These are phyloP conservation scores for Seiridium cupressi DNA, from an alignment of 2,329 filamentous ascomycete species.

Conservation along the genomic window DNA sequence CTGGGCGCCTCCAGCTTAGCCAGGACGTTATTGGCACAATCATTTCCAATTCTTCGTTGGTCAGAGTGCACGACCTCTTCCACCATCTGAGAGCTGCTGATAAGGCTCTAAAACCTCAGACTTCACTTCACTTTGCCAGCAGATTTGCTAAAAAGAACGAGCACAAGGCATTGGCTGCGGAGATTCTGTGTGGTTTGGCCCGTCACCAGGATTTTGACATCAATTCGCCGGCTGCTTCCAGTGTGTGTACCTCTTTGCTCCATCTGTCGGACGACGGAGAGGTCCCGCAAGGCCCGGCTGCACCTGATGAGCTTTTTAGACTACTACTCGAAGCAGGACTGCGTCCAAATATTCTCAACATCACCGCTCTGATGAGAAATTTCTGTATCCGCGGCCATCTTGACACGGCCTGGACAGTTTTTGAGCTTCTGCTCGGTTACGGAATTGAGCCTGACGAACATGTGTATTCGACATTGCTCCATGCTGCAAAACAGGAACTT, in stretches of 20 bases:
- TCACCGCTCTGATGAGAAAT: slow-evolving; percentile 70
- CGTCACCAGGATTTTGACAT: slow-evolving; percentile 36
- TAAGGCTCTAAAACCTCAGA: slow-evolving; percentile 32
- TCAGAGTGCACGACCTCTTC: slow-evolving; percentile 15
- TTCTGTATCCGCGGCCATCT: slow-evolving; percentile 65
- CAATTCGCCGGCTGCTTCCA: slow-evolving; percentile 45
- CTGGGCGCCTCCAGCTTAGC: slow-evolving; percentile 20
- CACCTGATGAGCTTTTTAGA: slow-evolving; percentile 52
- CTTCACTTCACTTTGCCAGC: slow-evolving; percentile 45
- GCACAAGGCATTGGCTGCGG: slow-evolving; percentile 41
- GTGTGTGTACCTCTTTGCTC: slow-evolving; percentile 61
- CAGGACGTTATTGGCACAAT: slow-evolving; percentile 19
- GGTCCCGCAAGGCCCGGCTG: slow-evolving; percentile 38
- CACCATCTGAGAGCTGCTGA: slow-evolving; percentile 16
- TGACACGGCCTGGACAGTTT: slow-evolving; percentile 62
- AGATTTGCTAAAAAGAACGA: slow-evolving; percentile 37
- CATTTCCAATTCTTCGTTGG: slow-evolving; percentile 6
- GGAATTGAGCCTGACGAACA: slow-evolving; percentile 62
- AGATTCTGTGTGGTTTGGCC: slow-evolving; percentile 39
- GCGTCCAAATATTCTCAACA: slow-evolving; percentile 58
- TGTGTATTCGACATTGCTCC: slow-evolving; percentile 69
- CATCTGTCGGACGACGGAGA: slow-evolving; percentile 30
- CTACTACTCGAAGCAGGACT: slow-evolving; percentile 59
- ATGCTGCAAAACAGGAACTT: slow-evolving; percentile 61
- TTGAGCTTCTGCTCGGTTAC: slow-evolving; percentile 58